Evolutionary conservation across 805 yeast species (phyloP), one percentile per base, ranked within the genome.

Genomic region (Kregervanrija delftensis): DNA sequence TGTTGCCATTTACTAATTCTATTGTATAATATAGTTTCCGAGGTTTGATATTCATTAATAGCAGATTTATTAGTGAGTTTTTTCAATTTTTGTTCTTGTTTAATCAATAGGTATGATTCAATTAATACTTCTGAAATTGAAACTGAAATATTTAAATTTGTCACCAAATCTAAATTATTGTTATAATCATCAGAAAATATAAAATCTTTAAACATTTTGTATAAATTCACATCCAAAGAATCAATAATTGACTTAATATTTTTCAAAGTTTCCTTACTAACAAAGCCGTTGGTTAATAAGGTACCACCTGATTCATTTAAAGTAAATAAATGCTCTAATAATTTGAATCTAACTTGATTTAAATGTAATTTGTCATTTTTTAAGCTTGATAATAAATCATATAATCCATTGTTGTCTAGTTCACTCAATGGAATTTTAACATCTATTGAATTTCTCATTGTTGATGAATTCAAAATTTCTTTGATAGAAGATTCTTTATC

Each of bases 1-100:
- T 50, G 43, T 2, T 59, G 46, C 90, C 90, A 83, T 37, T 70
- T 65, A 2, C 59, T 54, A 5, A 82, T 57, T 44, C 77, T 67
- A 16, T 64, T 69, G 6, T 65, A 63, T 0, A 79, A 43, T 33
- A 64, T 62, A 14, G 63, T 58, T 39, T 72, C 63, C 11, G 64
- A 66, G 3, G 68, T 56, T n/a, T 68, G 66, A 3, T 68, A 46
- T 4, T 68, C 72, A 4, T 45, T 48, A 1, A 49, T 15, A 4
- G 44, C 37, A 5, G 52, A 33, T 40, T 53, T 59, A 17, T 44
- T 49, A 5, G 48, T 49, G 2, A 43, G 33, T 37, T 53, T 59
- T 38, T 51, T 60, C 6, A 52, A 39, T 34, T 55, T 60, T 16
- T 51, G 46, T 33, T 58, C 60, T 22, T 53, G 49, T 14, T 46